Conservation (phyloP, 371 early-diverging fungal genomes). For the Mucor plumbeus region DNA sequence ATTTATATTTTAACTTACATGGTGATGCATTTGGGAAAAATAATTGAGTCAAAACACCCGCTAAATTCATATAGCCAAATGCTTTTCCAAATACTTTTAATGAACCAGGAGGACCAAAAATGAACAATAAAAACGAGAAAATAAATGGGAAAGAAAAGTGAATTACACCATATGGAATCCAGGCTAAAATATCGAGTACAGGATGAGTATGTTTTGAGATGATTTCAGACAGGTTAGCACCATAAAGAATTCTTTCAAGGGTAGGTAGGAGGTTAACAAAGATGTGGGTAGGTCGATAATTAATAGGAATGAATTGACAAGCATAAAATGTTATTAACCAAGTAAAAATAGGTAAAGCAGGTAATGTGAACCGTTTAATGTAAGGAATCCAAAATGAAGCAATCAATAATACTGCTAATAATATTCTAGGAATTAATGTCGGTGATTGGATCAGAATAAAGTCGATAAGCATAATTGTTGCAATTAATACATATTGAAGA, state of each 20-base stretch:
- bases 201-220: conserved; percentile 59
- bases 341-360: conserved; percentile 64
- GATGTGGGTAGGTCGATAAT: conserved; percentile 64
- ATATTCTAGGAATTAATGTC: conserved; percentile 16
- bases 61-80: conserved; percentile 74
- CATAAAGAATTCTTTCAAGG: conserved; percentile 71
- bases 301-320: conserved; percentile 67
- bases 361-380: conserved; percentile 54
- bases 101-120: conserved; percentile 59
- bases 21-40: conserved; percentile 77
- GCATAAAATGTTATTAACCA: conserved; percentile 70
- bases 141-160: conserved; percentile 72
- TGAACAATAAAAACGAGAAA: conserved; percentile 51
- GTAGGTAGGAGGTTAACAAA: conserved; percentile 73
- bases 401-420: conserved; percentile 18
- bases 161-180: conserved; percentile 76
- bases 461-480: conserved; percentile 24
- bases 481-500: conserved; percentile 32
- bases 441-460: conserved; percentile 38
- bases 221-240: conserved; percentile 69
- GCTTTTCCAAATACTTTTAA: conserved; percentile 62
- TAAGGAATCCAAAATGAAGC: conserved; percentile 42
- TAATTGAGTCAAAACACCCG: conserved; percentile 73
- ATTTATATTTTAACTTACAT: conserved; percentile 58
- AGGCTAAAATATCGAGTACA: conserved; percentile 66